Evolutionary conservation across 2,329 filamentous ascomycete species (phyloP).

Genomic region (Colletotrichum sp.): DNA sequence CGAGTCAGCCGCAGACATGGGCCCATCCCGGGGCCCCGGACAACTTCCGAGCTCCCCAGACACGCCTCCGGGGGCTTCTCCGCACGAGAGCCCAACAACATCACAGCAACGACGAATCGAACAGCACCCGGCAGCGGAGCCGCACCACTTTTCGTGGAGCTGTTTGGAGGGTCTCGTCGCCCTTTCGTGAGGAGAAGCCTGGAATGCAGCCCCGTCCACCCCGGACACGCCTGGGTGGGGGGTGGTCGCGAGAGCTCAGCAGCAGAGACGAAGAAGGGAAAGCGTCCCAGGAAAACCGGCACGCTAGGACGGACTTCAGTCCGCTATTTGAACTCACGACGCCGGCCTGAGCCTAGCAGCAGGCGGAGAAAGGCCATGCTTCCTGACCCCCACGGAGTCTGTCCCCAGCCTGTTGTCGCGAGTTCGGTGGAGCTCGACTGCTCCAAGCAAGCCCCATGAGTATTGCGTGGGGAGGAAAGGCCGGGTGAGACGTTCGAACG

Average conservation of each 20-base stretch:
- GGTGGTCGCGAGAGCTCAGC: background rate
- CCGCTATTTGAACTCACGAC: background rate
- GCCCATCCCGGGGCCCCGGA: constrained; percentile 10
- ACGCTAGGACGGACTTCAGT: background rate
- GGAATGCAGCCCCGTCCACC: background rate
- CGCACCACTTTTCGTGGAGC: constrained; percentile 4
- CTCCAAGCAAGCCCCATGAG: background rate
- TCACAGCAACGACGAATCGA: background rate
- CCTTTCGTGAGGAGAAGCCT: background rate
- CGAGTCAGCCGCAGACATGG: background rate
- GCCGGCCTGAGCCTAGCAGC: background rate
- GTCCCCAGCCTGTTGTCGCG: background rate
- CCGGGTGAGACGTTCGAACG: background rate
- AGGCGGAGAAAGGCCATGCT: background rate
- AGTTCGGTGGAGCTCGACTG: background rate
- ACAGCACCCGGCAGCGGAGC: background rate
- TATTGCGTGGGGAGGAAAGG: background rate
- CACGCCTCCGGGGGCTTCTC: background rate
- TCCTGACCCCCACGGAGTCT: background rate
- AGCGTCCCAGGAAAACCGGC: background rate
- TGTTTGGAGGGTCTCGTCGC: background rate
- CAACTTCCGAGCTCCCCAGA: constrained; percentile 2
- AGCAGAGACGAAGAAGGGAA: background rate
- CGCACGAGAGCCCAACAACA: background rate
- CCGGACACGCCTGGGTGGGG: background rate